Percentiles rank a stretch among this genome's conserved stretches.
Conservation (phyloP, 1,284 basidiomycete species). For the Taiwanofungus camphoratus region DNA sequence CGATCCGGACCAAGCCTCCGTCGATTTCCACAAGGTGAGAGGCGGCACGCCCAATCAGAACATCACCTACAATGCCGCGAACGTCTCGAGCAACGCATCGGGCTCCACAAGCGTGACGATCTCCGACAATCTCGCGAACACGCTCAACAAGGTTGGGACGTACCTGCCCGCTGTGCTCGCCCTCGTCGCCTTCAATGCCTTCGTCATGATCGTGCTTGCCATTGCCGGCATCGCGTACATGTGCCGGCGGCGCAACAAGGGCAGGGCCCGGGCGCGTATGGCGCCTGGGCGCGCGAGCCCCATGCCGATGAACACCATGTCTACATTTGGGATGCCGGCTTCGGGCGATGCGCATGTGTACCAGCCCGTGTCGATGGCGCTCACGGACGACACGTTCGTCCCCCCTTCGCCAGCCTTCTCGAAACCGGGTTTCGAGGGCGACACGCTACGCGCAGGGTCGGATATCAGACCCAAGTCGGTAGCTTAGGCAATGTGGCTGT, state of each 20-base stretch:
- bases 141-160: slow-evolving; percentile 52
- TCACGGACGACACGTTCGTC: slow-evolving; percentile 68
- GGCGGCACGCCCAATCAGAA: slow-evolving; percentile 57
- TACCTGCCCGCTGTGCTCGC: slow-evolving; percentile 67
- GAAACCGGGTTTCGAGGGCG: slow-evolving; percentile 35
- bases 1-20: slow-evolving; percentile 61
- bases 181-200: slow-evolving; percentile 66
- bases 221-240: slow-evolving; percentile 46
- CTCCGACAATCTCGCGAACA: slow-evolving; percentile 48
- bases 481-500: slow-evolving; percentile 26
- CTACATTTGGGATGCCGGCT: slow-evolving; percentile 20
- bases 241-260: slow-evolving; percentile 37
- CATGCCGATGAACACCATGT: slow-evolving; percentile 36
- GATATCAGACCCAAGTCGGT: slow-evolving; percentile 40
- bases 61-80: slow-evolving; percentile 60
- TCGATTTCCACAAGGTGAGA: slow-evolving; percentile 59
- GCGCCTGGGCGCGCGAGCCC: slow-evolving; percentile 48
- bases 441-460: slow-evolving; percentile 12
- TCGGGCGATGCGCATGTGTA: slow-evolving; percentile 37
- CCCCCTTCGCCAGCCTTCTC: slow-evolving; percentile 59
- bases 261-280: slow-evolving; percentile 32
- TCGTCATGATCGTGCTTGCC: slow-evolving; percentile 53
- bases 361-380: slow-evolving; percentile 69
- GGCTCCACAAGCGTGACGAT: slow-evolving; percentile 41
- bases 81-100: slow-evolving; percentile 19